Conservation (phyloP, 1,139 yeast genomes). For the Protomyces gravidus region DNA sequence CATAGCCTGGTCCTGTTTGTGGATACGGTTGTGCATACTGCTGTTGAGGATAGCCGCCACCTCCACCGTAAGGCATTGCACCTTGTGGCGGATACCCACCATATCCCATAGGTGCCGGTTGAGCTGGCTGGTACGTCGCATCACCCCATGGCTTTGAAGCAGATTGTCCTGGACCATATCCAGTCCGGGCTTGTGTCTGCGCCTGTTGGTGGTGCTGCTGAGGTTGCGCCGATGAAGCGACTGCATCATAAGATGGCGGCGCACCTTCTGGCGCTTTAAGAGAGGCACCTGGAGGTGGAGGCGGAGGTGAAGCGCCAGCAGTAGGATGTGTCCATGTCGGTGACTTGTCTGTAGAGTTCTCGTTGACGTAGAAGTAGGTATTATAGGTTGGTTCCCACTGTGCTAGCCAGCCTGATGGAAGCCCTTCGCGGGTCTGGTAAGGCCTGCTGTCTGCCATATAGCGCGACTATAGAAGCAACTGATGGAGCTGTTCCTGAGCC, state of each 20-base stretch:
- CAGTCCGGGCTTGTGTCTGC: constrained; percentile 27
- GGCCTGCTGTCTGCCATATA: neutral
- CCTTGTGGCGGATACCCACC: neutral
- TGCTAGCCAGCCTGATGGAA: constrained; percentile 11
- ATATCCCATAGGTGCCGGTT: constrained; percentile 30
- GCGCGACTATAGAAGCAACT: too few species aligned
- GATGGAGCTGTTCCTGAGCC: too few species aligned
- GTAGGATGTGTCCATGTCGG: neutral
- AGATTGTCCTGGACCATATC: constrained; percentile 9
- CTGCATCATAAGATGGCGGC: constrained; percentile 21
- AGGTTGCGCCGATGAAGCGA: constrained; percentile 36
- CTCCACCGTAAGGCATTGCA: constrained; percentile 13
- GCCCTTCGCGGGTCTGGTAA: constrained; percentile 16
- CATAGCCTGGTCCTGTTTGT: neutral
- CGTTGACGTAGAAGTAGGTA: constrained; percentile 5
- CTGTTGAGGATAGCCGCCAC: constrained; percentile 25
- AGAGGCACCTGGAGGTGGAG: neutral
- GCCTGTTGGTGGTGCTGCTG: constrained; percentile 27
- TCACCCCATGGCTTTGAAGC: neutral
- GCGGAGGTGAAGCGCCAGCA: neutral
- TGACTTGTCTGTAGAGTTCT: neutral
- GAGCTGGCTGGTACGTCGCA: constrained; percentile 20
- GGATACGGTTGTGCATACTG: too few species aligned
- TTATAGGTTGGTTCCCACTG: constrained; percentile 6
- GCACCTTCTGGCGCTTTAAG: neutral